Conservation (phyloP, 169 alveolate genomes). For the Plasmodium vivax region DNA sequence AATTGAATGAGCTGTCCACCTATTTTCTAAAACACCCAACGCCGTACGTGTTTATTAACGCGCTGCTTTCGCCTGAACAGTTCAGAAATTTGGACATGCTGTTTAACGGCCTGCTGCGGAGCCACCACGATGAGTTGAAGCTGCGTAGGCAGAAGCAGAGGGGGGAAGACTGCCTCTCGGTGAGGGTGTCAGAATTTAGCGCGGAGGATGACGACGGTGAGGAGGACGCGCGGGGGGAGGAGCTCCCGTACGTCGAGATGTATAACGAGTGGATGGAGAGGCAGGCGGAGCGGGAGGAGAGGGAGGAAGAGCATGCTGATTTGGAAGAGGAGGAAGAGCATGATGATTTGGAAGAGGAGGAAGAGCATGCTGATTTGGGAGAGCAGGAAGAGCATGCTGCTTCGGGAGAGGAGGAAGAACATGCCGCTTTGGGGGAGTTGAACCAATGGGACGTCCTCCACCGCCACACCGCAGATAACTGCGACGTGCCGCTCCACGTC, state of each 20-base stretch:
- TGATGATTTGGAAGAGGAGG: background rate
- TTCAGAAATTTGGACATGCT: conserved; percentile 86
- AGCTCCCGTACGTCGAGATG: background rate
- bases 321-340: background rate
- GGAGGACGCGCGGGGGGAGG: background rate
- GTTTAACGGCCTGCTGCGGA: conserved; percentile 37
- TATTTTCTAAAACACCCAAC: conserved; percentile 75
- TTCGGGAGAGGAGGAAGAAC: background rate
- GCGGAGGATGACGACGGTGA: background rate
- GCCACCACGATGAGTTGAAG: conserved; percentile 49
- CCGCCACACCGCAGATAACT: background rate
- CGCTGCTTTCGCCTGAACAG: conserved; percentile 86
- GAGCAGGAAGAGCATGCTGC: background rate
- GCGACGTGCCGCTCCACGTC: conserved; percentile 65
- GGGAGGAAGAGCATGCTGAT: background rate
- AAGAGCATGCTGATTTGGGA: background rate
- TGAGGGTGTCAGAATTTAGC: background rate
- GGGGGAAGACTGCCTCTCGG: background rate
- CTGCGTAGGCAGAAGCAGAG: background rate
- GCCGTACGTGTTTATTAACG: conserved; percentile 86
- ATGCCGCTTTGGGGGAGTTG: background rate
- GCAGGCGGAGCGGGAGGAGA: conserved; percentile 14
- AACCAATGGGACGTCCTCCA: background rate
- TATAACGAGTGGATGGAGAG: conserved; percentile 31
- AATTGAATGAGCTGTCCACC: conserved; percentile 41